Base-by-base conservation (phyloP, 805 yeast genomes). In the Vanderwaltozyma verrucispora region DNA sequence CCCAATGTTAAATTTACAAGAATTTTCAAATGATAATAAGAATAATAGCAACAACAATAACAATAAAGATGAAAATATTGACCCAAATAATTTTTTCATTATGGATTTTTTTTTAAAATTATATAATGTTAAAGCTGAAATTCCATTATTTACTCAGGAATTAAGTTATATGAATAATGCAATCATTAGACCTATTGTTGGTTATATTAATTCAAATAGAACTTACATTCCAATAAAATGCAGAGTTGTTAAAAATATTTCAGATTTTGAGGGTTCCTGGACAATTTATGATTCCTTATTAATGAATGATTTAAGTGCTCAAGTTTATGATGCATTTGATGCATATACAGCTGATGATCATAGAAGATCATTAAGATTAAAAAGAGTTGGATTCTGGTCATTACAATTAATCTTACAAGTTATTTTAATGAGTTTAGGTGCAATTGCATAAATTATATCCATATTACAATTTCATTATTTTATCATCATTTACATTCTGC, bases 251-350 rank as follows among this genome's bases (percentile, higher is more conserved):
- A 92, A 92, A 54, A 72, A 75, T 32, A 61, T 87, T 17, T 65
- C 68, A 20, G 98, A 92, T 53, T 92, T 92, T 56, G 87, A 84
- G 50, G 98, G 98, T 0, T 75, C 95, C 7, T 92, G 98, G 98
- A 89, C 98, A 1, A 69, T 86, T 3, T 92, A 87, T 59, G 98
- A 92, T 56, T 80, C 92, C 20, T 67, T 80, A 36, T 65, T 92
- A 42, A 86, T 89, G 95, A 92, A 83, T 53, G 96, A 89, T 53
- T 68, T 92, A 35, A 80, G 92, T 21, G 78, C 78, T 23, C 94
- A 85, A 47, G 92, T 89, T 5, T 89, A 89, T 59, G 87, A 86
- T 47, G 87, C 92, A 14, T 86, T 92, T 61, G 95, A 80, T 2
- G 72, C 78, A 31, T 88, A 88, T 51, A 95, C 86, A 16, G 80